Percentiles rank a stretch among this genome's conserved stretches.
phyloP scores from a whole-genome alignment of 2,329 filamentous ascomycete genomes.

The Cercospora brassicicola region DNA sequence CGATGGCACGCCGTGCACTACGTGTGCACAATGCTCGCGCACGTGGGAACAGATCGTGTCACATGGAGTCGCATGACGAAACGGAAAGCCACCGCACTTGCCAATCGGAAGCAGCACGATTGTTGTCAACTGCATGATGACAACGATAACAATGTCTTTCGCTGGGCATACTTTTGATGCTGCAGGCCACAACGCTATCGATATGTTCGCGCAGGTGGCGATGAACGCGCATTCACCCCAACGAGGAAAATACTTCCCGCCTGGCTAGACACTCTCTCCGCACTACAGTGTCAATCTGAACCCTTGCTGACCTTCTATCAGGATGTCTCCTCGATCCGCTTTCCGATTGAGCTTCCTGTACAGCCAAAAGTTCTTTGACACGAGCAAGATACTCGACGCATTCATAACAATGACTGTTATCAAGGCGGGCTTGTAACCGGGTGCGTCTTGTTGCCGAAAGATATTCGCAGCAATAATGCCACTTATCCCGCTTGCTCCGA shows the following conservation, averaged over 20 bases:
- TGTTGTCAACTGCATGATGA: background rate
- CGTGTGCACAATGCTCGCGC: background rate
- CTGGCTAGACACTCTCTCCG: background rate
- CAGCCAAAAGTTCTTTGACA: background rate
- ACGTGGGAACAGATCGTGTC: background rate
- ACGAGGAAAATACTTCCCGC: background rate
- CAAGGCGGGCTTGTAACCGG: background rate
- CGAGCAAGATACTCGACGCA: background rate
- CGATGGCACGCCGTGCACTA: background rate
- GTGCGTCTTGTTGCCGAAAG: background rate
- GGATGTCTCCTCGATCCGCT: slow-evolving; percentile 43
- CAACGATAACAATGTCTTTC: background rate
- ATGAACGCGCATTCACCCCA: background rate
- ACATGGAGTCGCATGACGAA: background rate
- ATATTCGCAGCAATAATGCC: background rate
- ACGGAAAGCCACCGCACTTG: background rate
- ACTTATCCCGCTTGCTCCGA: background rate
- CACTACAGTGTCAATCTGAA: slow-evolving; percentile 29
- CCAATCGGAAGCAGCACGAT: background rate
- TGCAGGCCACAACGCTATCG: background rate
- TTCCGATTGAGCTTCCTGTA: slow-evolving; percentile 50
- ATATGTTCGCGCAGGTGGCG: background rate
- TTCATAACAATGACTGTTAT: background rate
- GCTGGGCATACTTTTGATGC: background rate
- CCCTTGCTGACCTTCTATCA: slow-evolving; percentile 37